Evolutionary conservation across 441 rosid species (phyloP), one percentile per base, ranked within the genome.

Genomic region (Pelargonium citronellum): DNA sequence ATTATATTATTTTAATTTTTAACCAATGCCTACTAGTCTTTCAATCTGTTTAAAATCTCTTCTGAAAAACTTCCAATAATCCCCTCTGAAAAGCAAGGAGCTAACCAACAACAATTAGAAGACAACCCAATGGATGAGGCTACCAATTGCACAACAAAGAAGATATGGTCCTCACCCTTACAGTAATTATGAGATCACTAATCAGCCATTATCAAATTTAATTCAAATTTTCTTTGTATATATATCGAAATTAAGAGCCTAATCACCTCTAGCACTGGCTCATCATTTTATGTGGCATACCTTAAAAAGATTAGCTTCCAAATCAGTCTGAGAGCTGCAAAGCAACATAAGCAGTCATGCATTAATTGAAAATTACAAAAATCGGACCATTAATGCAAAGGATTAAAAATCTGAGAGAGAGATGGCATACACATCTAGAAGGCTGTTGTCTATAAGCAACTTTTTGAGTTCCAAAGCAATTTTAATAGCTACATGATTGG

Each of bases 401-500:
- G 12, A 20, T 58, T 20, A 7, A 7, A 4, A 58, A 58, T 19
- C 5, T 47, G 24, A 34, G 3, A 6, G 19, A 49, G 12, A 22
- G 66, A 60, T 16, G 66, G 55, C 89, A 70, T 92, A 95, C 98
- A 92, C 98, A 77, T 95, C 99, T 37, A 95, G 87, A 74, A 95
- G 99, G 79, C 97, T 95, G 85, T 95, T 92, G 80, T 95, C 98
- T 61, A 92, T 85, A n/a, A 95, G 90, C 80, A 95, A 85, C 83
- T 95, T 95, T 89, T 92, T 95, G 77, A 95, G 90, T 64, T 95
- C 99, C 66, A 95, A 97, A 67, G 99, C 83, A 69, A 95, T 95
- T 86, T 92, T 95, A 65, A 95, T 69, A n/a, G 98, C 99, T 8
- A 89, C 96, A 65, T 95, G 99, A 81, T 95, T 90, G 7, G 97